Conservation (phyloP, 2,329 filamentous ascomycete genomes). For the Didymella keratinophila region DNA sequence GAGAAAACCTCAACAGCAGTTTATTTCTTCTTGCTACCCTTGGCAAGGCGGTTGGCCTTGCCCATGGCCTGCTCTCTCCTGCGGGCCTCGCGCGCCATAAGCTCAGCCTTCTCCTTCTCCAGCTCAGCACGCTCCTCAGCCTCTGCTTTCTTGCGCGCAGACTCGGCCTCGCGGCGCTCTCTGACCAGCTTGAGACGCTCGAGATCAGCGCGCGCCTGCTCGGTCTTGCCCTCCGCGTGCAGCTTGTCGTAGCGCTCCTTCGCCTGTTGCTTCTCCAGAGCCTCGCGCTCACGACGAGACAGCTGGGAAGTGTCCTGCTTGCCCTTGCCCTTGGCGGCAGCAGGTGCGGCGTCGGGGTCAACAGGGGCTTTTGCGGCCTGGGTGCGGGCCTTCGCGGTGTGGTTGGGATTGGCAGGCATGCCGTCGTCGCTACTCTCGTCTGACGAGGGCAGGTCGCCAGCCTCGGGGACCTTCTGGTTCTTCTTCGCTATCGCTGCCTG, state of each 20-base stretch:
- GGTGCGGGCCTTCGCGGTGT: conserved; percentile 71
- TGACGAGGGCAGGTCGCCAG: conserved; percentile 83
- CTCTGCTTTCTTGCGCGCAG: conserved; percentile 78
- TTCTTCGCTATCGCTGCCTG: conserved; percentile 83
- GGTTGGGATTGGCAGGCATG: conserved; percentile 91
- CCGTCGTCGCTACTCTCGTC: conserved; percentile 65
- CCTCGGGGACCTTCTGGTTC: conserved; percentile 74
- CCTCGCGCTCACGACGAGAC: conserved; percentile 75
- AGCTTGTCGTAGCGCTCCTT: conserved; percentile 91
- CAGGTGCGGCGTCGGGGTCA: conserved; percentile 55
- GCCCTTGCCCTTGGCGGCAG: conserved; percentile 63
- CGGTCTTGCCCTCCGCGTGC: conserved; percentile 94
- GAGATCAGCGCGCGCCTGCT: conserved; percentile 89
- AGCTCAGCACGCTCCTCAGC: conserved; percentile 59
- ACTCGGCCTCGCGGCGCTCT: conserved; percentile 85
- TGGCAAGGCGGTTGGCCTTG: conserved; percentile 55
- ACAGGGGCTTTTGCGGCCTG: conserved; percentile 67
- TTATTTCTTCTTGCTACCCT: conserved; percentile 53
- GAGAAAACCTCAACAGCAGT: background rate
- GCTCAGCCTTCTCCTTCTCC: conserved; percentile 64
- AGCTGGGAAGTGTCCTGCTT: conserved; percentile 64
- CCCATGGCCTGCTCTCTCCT: conserved; percentile 56
- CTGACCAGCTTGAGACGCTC: conserved; percentile 82
- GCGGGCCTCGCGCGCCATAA: conserved; percentile 57
- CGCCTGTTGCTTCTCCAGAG: conserved; percentile 83